Conservation (phyloP, 257 asterid genomes). For the Oldenlandia corymbosa region DNA sequence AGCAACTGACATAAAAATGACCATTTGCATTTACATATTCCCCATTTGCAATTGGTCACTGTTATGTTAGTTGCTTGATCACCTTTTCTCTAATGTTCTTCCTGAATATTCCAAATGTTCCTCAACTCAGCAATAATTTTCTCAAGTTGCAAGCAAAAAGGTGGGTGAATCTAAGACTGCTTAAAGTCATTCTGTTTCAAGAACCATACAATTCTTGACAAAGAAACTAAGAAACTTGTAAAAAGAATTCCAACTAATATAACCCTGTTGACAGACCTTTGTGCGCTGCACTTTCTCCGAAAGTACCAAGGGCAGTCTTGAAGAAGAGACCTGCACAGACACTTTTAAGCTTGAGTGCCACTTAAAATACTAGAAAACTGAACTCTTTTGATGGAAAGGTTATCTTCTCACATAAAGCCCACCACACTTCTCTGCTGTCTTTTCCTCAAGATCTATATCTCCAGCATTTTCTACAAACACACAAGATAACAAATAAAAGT, state of each 20-base stretch:
- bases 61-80: no score
- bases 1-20: not conserved
- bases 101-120: not conserved
- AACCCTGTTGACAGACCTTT: constrained; percentile 48
- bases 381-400: constrained; percentile 18
- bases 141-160: not conserved
- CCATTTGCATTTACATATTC: not conserved
- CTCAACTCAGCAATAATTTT: not conserved
- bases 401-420: constrained; percentile 52
- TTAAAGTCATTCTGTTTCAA: not conserved
- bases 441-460: constrained; percentile 39
- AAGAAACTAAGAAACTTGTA: constrained; percentile 2
- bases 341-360: constrained; percentile 14
- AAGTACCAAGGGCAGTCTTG: constrained; percentile 74
- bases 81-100: no score
- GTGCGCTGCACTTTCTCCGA: constrained; percentile 77
- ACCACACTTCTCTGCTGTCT: constrained; percentile 30
- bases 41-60: no score
- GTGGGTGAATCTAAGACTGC: not conserved
- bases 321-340: constrained; percentile 54
- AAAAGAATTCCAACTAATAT: constrained; percentile 10
- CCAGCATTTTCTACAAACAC: constrained; percentile 38
- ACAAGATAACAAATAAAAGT: constrained; percentile 7
- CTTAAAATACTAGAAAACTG: constrained; percentile 10
- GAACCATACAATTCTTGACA: not conserved